Percentiles rank a stretch among this genome's conserved stretches.
Conservation (phyloP, 2,329 filamentous ascomycete species). For the Aspergillus aculeatinus region DNA sequence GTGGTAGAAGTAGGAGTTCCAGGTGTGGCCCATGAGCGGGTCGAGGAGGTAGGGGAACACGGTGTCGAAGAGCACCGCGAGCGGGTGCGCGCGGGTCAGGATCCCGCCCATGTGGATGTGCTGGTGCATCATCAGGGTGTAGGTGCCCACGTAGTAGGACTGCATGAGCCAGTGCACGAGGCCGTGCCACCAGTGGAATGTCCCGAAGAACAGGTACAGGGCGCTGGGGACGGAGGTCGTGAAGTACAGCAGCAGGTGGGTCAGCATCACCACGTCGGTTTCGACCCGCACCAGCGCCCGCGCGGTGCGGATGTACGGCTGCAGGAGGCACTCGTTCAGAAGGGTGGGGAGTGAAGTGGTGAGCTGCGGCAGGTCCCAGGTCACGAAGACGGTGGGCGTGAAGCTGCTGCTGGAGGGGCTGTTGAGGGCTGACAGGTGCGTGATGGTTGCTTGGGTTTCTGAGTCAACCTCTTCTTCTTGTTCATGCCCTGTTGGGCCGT, state of each 20-base stretch:
- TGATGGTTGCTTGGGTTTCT: too few species aligned
- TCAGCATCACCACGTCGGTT: slow-evolving; percentile 76
- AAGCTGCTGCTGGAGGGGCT: slow-evolving; percentile 50
- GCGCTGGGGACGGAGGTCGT: slow-evolving; percentile 69
- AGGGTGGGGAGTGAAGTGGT: slow-evolving; percentile 27
- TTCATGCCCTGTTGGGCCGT: neutral
- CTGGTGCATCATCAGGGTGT: slow-evolving; percentile 80
- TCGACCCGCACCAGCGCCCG: slow-evolving; percentile 60
- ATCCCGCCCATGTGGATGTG: slow-evolving; percentile 78
- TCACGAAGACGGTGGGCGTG: slow-evolving; percentile 56
- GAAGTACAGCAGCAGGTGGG: slow-evolving; percentile 71
- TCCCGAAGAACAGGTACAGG: slow-evolving; percentile 57
- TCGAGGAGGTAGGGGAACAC: slow-evolving; percentile 72
- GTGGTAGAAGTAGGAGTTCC: slow-evolving; percentile 83
- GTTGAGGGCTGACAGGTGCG: slow-evolving; percentile 50
- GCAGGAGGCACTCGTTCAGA: slow-evolving; percentile 54
- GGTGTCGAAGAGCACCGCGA: slow-evolving; percentile 58
- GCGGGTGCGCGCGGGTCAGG: slow-evolving; percentile 40
- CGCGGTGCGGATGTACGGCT: slow-evolving; percentile 60
- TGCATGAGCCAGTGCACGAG: slow-evolving; percentile 66
- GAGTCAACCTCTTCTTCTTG: neutral
- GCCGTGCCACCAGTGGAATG: slow-evolving; percentile 68
- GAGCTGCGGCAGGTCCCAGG: slow-evolving; percentile 52
- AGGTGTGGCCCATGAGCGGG: slow-evolving; percentile 77
- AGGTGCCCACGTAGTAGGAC: slow-evolving; percentile 67